These are phyloP conservation scores for Termitomyces sp. DNA, from an alignment of 768 basidiomycete genomes.

Conservation along the genomic window DNA sequence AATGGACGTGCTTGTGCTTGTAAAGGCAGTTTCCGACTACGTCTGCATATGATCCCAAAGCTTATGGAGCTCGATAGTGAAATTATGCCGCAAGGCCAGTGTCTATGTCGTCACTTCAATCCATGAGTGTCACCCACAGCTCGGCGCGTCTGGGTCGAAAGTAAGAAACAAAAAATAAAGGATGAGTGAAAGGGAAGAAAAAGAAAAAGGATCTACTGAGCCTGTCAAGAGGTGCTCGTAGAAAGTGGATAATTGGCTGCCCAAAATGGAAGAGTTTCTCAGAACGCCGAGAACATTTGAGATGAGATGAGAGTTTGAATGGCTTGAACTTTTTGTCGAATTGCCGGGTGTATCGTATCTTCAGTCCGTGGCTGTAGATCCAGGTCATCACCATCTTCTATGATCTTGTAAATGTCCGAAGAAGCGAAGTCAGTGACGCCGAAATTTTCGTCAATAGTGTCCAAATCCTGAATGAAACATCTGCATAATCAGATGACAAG, in stretches of 20 bases:
- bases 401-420: neutral
- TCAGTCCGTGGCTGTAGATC: neutral
- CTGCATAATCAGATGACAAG: neutral
- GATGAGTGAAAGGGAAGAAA: too few species aligned
- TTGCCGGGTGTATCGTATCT: neutral
- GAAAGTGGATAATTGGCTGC: neutral
- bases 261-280: neutral
- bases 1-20: neutral
- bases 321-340: neutral
- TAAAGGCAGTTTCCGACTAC: neutral
- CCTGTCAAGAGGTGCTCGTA: neutral
- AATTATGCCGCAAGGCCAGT: neutral
- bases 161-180: neutral
- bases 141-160: too few species aligned
- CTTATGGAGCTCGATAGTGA: neutral
- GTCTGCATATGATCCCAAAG: neutral
- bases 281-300: neutral
- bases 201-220: neutral
- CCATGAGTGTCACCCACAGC: neutral
- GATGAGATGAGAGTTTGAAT: neutral
- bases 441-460: neutral
- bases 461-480: neutral
- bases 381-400: too few species aligned
- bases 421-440: too few species aligned
- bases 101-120: neutral